Evolutionary conservation across 768 basidiomycete genomes (phyloP), one percentile per base, ranked within the genome.

Genomic region (Hygrocybe punicea): DNA sequence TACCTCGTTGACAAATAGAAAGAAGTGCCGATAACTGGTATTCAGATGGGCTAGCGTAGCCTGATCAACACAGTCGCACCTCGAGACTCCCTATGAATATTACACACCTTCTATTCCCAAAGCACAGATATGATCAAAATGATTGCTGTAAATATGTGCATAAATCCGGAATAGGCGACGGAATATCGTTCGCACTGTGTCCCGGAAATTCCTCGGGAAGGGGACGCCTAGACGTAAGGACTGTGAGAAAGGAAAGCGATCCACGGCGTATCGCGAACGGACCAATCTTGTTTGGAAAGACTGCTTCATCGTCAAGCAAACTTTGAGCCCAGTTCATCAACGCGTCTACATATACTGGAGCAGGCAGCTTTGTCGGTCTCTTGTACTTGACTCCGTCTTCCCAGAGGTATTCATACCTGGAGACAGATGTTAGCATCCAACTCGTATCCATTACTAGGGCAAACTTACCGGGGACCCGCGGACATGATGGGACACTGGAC

Each of bases 251-350:
- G 53, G 40, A 19, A 23, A 47, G 45, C 21, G 10, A 53, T 33
- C 48, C 19, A n/a, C n/a, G n/a, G n/a, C n/a, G 37, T n/a, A 46
- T 57, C 29, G 17, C 4, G 4, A 9, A 59, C 73, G 53, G 60
- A 90, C 96, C 97, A 64, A 98, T 96, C 76, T 89, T 91, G 70
- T 93, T 93, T 2, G 97, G 97, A 70, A 99, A 99, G 53, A 93
- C 74, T 14, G 78, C 79, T 66, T 95, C 94, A 69, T 98, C 94
- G 69, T 99, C 97, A 24, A 99, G 78, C 53, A 96, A 78, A 53
- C 80, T 81, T 70, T 99, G 97, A 5, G 92, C 87, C 97, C 97
- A 99, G 70, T 94, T 97, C 97, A 99, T 99, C 54, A 99, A 78
- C 9, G 91, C 90, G 66, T 99, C 97, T 40, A 98, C 95, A 67